phyloP scores from a whole-genome alignment of 2,329 filamentous ascomycete genomes.

The Arthrobotrys conoides region DNA sequence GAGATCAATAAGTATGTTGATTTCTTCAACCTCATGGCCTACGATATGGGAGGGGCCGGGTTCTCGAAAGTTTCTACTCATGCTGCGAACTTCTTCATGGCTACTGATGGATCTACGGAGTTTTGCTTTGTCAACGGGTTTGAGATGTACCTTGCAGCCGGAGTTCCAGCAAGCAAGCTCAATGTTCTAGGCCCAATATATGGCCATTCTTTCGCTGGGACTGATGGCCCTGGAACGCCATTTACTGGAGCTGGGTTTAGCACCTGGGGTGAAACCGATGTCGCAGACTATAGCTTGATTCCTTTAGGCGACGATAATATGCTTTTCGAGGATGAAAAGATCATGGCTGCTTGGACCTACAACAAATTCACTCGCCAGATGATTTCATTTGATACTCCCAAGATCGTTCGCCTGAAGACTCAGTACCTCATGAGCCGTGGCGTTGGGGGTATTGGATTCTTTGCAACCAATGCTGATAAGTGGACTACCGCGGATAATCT shows the following conservation, averaged over 20 bases:
- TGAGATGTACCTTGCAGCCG: slow-evolving; percentile 76
- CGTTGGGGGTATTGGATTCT: slow-evolving; percentile 96
- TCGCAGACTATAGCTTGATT: slow-evolving; percentile 90
- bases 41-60: slow-evolving; percentile 79
- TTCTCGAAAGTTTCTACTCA: slow-evolving; percentile 83
- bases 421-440: slow-evolving; percentile 77
- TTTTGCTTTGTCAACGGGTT: slow-evolving; percentile 83
- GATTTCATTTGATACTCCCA: slow-evolving; percentile 83
- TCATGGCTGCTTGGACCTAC: slow-evolving; percentile 83
- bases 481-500: background rate
- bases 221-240: slow-evolving; percentile 78
- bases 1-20: slow-evolving; percentile 78
- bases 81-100: slow-evolving; percentile 82
- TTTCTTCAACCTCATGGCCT: slow-evolving; percentile 89
- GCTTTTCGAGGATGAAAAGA: slow-evolving; percentile 76
- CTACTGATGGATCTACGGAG: slow-evolving; percentile 74
- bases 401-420: slow-evolving; percentile 78
- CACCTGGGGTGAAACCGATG: slow-evolving; percentile 71
- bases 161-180: slow-evolving; percentile 79
- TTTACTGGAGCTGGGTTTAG: slow-evolving; percentile 79
- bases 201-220: slow-evolving; percentile 85
- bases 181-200: slow-evolving; percentile 94
- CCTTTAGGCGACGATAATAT: slow-evolving; percentile 75
- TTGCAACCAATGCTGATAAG: slow-evolving; percentile 87
- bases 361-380: slow-evolving; percentile 75